These are phyloP conservation scores for Xylariaceae sp. DNA, from an alignment of 2,329 filamentous ascomycete species.

Conservation along the genomic window DNA sequence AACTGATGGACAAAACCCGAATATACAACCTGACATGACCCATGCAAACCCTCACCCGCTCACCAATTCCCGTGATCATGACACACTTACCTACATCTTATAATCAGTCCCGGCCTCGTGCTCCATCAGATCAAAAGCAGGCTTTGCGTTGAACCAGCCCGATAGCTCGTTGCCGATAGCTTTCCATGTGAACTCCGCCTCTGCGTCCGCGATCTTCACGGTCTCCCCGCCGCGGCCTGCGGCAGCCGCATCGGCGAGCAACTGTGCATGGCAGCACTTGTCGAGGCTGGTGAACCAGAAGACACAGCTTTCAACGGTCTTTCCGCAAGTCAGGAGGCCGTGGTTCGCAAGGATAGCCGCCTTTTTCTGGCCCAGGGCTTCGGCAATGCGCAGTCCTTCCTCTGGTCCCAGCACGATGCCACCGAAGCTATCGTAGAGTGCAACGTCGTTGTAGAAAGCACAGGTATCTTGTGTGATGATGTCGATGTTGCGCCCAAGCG, in stretches of 20 bases:
- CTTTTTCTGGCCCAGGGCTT: conserved; percentile 44
- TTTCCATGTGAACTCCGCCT: conserved; percentile 63
- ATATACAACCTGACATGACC: too few relatives aligned
- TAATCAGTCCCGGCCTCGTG: conserved; percentile 23
- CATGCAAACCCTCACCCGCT: too few relatives aligned
- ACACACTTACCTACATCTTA: conserved; percentile 19
- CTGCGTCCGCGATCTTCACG: conserved; percentile 61
- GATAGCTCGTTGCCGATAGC: conserved; percentile 55
- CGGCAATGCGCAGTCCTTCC: conserved; percentile 46
- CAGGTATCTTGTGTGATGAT: conserved; percentile 61
- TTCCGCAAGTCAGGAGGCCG: conserved; percentile 47
- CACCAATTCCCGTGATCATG: background rate
- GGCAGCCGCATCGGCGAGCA: conserved; percentile 55
- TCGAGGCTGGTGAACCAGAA: conserved; percentile 52
- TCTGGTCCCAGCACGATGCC: conserved; percentile 49
- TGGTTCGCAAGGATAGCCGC: conserved; percentile 52
- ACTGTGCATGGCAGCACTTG: conserved; percentile 43
- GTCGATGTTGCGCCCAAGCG: conserved; percentile 56
- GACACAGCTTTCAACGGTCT: conserved; percentile 45
- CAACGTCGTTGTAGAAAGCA: conserved; percentile 51
- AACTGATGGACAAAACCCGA: too few relatives aligned
- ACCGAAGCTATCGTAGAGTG: conserved; percentile 43
- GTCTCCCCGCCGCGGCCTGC: conserved; percentile 58
- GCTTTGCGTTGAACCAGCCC: conserved; percentile 68
- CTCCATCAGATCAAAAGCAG: conserved; percentile 58